phyloP scores from a whole-genome alignment of 768 basidiomycete genomes.

The Pisolithus sp. region DNA sequence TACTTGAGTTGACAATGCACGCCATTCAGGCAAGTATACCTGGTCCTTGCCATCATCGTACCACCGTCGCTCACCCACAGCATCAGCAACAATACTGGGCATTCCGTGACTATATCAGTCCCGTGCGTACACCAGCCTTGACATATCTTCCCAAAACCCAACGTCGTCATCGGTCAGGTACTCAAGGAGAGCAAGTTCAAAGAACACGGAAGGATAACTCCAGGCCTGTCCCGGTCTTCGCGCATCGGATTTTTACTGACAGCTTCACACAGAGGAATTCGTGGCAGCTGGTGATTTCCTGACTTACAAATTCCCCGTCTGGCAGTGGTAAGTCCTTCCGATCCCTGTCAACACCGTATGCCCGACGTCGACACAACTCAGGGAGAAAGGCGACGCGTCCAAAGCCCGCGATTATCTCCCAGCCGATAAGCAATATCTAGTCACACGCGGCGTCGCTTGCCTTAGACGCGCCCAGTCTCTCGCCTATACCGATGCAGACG shows the following conservation, averaged over 20 bases:
- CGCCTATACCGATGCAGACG: slow-evolving; percentile 92
- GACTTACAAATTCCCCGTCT: slow-evolving; percentile 96
- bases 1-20: slow-evolving; percentile 37
- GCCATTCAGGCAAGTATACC: slow-evolving; percentile 36
- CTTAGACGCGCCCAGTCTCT: slow-evolving; percentile 88
- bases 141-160: slow-evolving; percentile 11
- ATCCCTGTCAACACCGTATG: not conserved
- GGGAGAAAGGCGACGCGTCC: slow-evolving; percentile 88
- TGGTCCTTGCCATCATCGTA: not conserved
- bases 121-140: slow-evolving; percentile 44
- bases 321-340: slow-evolving; percentile 71
- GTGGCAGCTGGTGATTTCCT: slow-evolving; percentile 97
- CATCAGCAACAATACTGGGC: slow-evolving; percentile 86
- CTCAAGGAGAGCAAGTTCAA: slow-evolving; percentile 98
- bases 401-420: slow-evolving; percentile 93
- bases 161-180: slow-evolving; percentile 51
- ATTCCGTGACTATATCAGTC: slow-evolving; percentile 89
- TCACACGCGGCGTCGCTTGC: slow-evolving; percentile 95
- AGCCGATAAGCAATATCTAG: slow-evolving; percentile 90
- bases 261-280: slow-evolving; percentile 72
- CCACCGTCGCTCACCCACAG: not conserved
- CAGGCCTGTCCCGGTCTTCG: slow-evolving; percentile 47
- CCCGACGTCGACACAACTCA: slow-evolving; percentile 26
- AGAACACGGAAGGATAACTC: slow-evolving; percentile 94
- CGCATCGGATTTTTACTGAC: slow-evolving; percentile 7